A percentile compares a stretch with the other conserved stretches of the same genome.
phyloP scores from a whole-genome alignment of 495 filamentous ascomycete species.

The Aspergillus homomorphus region DNA sequence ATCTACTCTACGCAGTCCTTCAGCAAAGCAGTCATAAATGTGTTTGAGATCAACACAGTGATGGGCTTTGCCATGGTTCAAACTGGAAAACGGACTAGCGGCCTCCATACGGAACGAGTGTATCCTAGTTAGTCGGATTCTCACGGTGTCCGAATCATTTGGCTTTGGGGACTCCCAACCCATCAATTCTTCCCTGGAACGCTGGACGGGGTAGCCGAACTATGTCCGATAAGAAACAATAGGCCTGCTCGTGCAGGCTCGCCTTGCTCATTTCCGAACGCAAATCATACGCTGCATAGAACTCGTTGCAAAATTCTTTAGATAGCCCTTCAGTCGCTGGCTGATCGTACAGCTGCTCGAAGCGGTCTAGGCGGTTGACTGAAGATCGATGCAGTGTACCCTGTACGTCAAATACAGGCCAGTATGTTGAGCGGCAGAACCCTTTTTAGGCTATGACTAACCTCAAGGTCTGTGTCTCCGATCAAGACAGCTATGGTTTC shows the following conservation, averaged over 20 bases:
- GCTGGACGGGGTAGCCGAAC: background rate
- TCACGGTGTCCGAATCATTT: background rate
- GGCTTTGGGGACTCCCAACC: background rate
- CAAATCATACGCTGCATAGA: background rate
- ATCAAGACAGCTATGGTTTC: background rate
- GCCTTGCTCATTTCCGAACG: background rate
- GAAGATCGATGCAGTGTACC: background rate
- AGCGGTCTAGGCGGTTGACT: background rate
- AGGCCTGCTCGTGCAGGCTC: background rate
- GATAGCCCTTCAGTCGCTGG: background rate
- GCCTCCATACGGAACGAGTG: constrained; percentile 1
- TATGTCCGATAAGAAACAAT: constrained; percentile 3
- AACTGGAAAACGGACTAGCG: constrained; percentile 3
- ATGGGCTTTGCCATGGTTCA: background rate
- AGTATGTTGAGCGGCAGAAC: background rate
- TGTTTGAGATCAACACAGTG: constrained; percentile 9
- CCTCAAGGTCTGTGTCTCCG: background rate
- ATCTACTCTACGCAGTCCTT: background rate
- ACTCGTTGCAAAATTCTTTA: background rate
- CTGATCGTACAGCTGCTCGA: background rate
- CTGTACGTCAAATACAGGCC: background rate
- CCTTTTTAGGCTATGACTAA: background rate
- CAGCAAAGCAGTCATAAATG: constrained; percentile 1
- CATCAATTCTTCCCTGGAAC: constrained; percentile 1
- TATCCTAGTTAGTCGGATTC: background rate